Base-by-base conservation (phyloP, 345 rosid genomes). In the Carallia pectinifolia region DNA sequence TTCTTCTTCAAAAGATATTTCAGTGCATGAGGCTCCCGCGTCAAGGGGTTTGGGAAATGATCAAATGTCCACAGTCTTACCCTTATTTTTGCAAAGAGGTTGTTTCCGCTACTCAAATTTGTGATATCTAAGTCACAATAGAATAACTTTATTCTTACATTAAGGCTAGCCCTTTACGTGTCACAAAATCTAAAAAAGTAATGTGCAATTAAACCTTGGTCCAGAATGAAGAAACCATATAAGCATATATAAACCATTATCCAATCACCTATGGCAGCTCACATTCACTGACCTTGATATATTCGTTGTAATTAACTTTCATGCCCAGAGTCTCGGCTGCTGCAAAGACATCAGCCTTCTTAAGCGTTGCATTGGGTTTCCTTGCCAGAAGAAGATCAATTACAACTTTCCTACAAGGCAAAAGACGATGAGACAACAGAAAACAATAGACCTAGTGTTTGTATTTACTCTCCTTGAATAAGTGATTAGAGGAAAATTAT, bases 331-430 rank as follows among this genome's bases (percentile, higher is more conserved):
- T 72, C 55, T 48, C 65, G 58, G 84, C 94, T 74, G 91, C 93
- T 68, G 66, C 83, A 12, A 63, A 16, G 47, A 91, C 78, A 37
- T 93, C 87, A 17, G 90, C 85, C 81, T 80, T 89, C 91, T 85
- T 93, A 52, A 91, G 83, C 79, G 76, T 89, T 33, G 86, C 82
- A 67, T 84, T 78, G 65, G 82, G 86, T 40, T 74, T 85, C 71
- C 81, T 75, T 17, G 77, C 92, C 1, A 64, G 73, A 29, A 89
- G 80, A 50, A 89, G 94, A 27, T 80, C 65, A 39, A 88, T 88
- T 68, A 93, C 92, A 61, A 88, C 86, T 61, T 55, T 69, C 92
- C 97, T 93, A 83, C 77, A 74, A 73, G 29, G 40, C 4, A 33
- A 31, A 59, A 67, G 6, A 63, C 9, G 40, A 66, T 34, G 7